These are phyloP conservation scores for Aspergillus glaucus DNA, from an alignment of 2,329 filamentous ascomycete species.

Conservation along the genomic window DNA sequence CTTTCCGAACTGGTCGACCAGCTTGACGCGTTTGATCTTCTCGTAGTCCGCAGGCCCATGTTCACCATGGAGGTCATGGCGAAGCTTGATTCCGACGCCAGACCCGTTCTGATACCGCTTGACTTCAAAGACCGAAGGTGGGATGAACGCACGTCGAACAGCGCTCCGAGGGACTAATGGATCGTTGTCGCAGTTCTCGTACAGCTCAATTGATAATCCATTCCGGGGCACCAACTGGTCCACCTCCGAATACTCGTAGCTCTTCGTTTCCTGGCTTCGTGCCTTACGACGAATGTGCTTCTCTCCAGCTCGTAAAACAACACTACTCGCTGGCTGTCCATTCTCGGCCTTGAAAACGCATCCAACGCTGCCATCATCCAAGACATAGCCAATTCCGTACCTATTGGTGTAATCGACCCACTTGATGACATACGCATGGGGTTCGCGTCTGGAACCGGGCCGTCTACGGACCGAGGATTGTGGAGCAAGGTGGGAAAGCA, in stretches of 20 bases:
- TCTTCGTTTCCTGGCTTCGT: constrained; percentile 29
- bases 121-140: constrained; percentile 35
- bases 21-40: constrained; percentile 43
- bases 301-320: constrained; percentile 43
- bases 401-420: constrained; percentile 50
- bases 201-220: constrained; percentile 42
- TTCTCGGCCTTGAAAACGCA: constrained; percentile 45
- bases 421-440: constrained; percentile 45
- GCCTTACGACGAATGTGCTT: constrained; percentile 41
- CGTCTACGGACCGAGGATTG: constrained; percentile 26
- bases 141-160: constrained; percentile 36
- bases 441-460: constrained; percentile 21
- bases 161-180: constrained; percentile 26
- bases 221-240: constrained; percentile 40
- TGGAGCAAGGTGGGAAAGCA: constrained; percentile 32
- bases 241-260: constrained; percentile 33
- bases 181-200: constrained; percentile 38
- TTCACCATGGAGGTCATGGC: constrained; percentile 25
- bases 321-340: constrained; percentile 37
- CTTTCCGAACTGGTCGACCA: constrained; percentile 47
- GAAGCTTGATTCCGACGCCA: constrained; percentile 25
- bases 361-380: constrained; percentile 46
- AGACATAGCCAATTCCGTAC: constrained; percentile 46
- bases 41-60: constrained; percentile 37
- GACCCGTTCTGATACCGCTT: constrained; percentile 21